Conservation (phyloP, 345 rosid species). For the Salix exigua region DNA sequence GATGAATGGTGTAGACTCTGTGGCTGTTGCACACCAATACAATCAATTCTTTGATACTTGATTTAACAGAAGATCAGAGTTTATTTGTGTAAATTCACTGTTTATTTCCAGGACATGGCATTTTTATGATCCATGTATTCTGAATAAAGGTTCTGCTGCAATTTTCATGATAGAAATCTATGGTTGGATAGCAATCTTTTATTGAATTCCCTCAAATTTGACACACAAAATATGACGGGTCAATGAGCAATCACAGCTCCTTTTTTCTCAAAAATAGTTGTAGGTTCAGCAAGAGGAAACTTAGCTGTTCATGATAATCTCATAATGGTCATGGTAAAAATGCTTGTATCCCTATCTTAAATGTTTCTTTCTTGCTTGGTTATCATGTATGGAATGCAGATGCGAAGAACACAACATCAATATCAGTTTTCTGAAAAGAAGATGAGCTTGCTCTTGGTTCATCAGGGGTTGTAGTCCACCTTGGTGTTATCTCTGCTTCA, state of each 20-base stretch:
- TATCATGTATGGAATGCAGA: not conserved
- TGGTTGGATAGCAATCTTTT: not conserved
- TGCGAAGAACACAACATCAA: not conserved
- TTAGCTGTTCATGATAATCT: not conserved
- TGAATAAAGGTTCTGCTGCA: not conserved
- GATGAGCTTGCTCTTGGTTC: not conserved
- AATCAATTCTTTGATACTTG: not conserved
- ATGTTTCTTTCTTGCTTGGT: not conserved
- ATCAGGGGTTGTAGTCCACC: not conserved
- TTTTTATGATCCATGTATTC: not conserved
- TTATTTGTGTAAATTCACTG: not conserved
- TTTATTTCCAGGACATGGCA: not conserved
- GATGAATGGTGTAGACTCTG: not conserved
- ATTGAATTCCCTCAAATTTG: not conserved
- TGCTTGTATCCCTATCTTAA: not conserved
- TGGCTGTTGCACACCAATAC: not conserved
- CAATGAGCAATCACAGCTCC: not conserved
- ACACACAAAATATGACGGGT: not conserved
- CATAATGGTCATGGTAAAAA: not conserved
- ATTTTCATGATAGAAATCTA: not conserved
- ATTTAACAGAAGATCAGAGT: not conserved
- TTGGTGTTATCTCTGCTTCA: not conserved
- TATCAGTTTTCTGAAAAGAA: not conserved
- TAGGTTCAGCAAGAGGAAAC: not conserved
- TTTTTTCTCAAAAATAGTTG: not conserved